These are phyloP conservation scores for Dendrobium huoshanense DNA, from an alignment of 106 monocot species.

Conservation along the genomic window DNA sequence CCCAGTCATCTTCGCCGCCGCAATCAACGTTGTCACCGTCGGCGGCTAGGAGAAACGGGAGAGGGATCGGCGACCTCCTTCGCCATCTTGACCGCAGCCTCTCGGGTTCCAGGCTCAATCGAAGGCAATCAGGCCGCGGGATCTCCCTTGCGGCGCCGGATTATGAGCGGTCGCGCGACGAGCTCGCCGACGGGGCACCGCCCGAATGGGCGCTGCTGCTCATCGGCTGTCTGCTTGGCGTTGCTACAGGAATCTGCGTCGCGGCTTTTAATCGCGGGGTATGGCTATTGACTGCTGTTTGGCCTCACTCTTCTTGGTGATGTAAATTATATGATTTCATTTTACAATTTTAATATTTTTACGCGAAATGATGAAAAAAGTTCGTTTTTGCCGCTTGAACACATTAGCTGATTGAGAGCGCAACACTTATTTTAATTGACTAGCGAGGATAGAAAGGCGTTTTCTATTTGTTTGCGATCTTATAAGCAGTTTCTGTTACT, in stretches of 20 bases:
- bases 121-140: constrained; percentile 20
- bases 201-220: constrained; percentile 99
- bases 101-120: constrained; percentile 31
- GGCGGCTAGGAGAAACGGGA: constrained; percentile 28
- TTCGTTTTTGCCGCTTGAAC: background rate
- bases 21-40: background rate
- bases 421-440: background rate
- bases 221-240: constrained; percentile 90
- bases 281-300: background rate
- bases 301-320: background rate
- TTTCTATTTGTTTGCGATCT: background rate
- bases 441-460: background rate
- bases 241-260: constrained; percentile 97
- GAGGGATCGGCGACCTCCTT: constrained; percentile 52
- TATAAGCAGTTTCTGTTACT: background rate
- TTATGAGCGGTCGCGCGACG: constrained; percentile 30
- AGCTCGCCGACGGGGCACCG: constrained; percentile 82
- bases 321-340: background rate
- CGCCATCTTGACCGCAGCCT: constrained; percentile 50
- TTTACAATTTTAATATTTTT: background rate
- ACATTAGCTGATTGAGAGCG: background rate
- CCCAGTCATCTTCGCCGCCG: constrained; percentile 17
- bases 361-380: background rate
- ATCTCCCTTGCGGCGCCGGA: constrained; percentile 5
- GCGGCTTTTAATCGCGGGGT: constrained; percentile 97